Conservation (phyloP, 345 rosid species). For the Salix viminalis region DNA sequence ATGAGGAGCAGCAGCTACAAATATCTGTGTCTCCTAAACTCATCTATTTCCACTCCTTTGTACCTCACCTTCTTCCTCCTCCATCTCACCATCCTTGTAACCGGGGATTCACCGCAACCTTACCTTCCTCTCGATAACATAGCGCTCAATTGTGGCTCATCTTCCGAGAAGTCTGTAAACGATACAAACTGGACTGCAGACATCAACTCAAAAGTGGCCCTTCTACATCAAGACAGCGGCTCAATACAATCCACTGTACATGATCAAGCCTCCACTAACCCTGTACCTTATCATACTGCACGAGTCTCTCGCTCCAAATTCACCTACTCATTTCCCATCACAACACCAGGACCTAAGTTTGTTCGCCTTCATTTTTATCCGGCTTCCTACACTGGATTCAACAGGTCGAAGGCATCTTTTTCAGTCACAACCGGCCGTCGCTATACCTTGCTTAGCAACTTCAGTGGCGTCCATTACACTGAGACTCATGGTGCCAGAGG, state of each 20-base stretch:
- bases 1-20: neutral
- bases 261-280: no score
- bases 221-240: no score
- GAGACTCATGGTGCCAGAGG: neutral
- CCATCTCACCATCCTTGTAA: neutral
- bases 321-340: no score
- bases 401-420: constrained; percentile 13
- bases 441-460: constrained; percentile 28
- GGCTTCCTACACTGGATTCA: neutral
- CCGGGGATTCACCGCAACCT: neutral
- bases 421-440: constrained; percentile 10
- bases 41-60: no score
- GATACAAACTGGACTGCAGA: neutral
- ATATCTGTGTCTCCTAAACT: no score
- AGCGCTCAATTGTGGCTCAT: neutral
- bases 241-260: no score
- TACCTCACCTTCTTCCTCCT: neutral
- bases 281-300: no score
- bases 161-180: neutral
- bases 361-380: no score
- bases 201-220: no score
- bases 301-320: no score
- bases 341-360: no score
- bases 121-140: neutral
- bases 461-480: constrained; percentile 17